Percentiles rank a stretch among this genome's conserved stretches.
Conservation (phyloP, 192 early-diverging fungal genomes). For the Podochytrium sp. region DNA sequence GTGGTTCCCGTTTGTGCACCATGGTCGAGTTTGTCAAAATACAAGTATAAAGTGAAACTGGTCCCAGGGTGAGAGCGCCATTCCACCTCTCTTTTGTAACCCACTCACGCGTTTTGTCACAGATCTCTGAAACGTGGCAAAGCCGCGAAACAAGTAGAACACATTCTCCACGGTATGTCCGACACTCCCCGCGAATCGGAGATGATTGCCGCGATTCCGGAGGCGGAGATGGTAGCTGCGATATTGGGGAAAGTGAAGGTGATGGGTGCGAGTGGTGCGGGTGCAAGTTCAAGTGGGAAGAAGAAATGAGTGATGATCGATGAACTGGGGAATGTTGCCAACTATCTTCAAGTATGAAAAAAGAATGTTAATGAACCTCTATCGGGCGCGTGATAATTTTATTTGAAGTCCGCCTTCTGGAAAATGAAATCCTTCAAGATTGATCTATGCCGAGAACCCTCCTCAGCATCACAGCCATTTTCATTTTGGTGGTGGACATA, state of each 20-base stretch:
- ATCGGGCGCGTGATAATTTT: no score
- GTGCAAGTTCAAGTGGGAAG: no score
- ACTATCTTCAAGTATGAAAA: no score
- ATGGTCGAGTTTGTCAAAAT: constrained; percentile 80
- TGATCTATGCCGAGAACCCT: no score
- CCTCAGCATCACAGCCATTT: no score
- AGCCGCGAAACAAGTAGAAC: constrained; percentile 63
- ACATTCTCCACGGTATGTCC: constrained; percentile 43
- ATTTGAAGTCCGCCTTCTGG: no score
- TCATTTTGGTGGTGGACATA: no score
- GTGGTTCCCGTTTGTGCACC: constrained; percentile 95
- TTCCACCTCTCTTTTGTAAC: neutral
- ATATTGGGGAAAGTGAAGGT: constrained; percentile 88
- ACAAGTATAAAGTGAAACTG: constrained; percentile 95
- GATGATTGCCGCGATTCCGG: constrained; percentile 81
- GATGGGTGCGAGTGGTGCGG: constrained; percentile 24
- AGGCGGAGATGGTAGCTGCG: constrained; percentile 77
- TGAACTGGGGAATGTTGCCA: no score
- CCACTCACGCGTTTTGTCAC: neutral
- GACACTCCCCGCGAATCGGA: constrained; percentile 55
- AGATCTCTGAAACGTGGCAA: constrained; percentile 89
- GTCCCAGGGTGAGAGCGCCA: constrained; percentile 66
- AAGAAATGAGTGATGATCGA: no score
- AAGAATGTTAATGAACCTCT: no score
- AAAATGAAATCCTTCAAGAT: no score